Percentiles rank a stretch among this genome's conserved stretches.
These are phyloP conservation scores for Parmales sp. DNA, from an alignment of 108 stramenopile genomes.

Conservation along the genomic window DNA sequence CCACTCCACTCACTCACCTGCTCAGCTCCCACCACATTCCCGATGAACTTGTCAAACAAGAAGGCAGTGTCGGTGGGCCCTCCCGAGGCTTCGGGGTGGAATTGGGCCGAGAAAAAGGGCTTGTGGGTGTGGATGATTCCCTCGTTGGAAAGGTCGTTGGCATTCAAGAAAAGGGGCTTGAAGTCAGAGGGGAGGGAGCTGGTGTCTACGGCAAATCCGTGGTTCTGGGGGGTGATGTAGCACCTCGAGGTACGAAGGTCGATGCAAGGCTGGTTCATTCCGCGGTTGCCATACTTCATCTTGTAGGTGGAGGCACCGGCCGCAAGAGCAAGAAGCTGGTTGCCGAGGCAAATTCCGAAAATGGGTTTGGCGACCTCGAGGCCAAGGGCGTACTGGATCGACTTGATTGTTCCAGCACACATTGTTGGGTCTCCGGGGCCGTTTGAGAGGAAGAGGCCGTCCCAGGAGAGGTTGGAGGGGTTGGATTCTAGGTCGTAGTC, in stretches of 20 bases:
- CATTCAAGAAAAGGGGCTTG: conserved; percentile 89
- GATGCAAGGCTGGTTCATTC: conserved; percentile 93
- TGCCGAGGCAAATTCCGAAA: conserved; percentile 97
- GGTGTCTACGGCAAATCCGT: conserved; percentile 85
- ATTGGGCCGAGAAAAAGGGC: conserved; percentile 96
- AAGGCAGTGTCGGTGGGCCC: conserved; percentile 97
- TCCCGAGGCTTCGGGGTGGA: conserved; percentile 90
- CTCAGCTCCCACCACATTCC: conserved; percentile 21
- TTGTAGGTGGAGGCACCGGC: conserved; percentile 82
- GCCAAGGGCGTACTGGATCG: conserved; percentile 28
- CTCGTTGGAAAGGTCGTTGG: conserved; percentile 95
- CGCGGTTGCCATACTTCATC: conserved; percentile 95
- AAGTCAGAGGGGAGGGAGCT: conserved; percentile 69
- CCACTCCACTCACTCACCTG: neutral
- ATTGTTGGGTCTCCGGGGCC: conserved; percentile 95
- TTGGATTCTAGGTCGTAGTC: conserved; percentile 78
- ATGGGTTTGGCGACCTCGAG: conserved; percentile 81
- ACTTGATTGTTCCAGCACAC: conserved; percentile 66
- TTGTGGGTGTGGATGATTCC: conserved; percentile 86
- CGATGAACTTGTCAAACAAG: conserved; percentile 92
- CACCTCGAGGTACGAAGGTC: conserved; percentile 86
- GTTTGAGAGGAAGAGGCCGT: conserved; percentile 92
- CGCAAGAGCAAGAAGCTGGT: conserved; percentile 89
- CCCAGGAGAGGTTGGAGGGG: conserved; percentile 54
- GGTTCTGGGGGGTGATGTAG: conserved; percentile 98